A percentile compares a stretch with the other conserved stretches of the same genome.
phyloP scores from a whole-genome alignment of 371 early-diverging fungal genomes.

The Paraphysoderma sedebokerense region DNA sequence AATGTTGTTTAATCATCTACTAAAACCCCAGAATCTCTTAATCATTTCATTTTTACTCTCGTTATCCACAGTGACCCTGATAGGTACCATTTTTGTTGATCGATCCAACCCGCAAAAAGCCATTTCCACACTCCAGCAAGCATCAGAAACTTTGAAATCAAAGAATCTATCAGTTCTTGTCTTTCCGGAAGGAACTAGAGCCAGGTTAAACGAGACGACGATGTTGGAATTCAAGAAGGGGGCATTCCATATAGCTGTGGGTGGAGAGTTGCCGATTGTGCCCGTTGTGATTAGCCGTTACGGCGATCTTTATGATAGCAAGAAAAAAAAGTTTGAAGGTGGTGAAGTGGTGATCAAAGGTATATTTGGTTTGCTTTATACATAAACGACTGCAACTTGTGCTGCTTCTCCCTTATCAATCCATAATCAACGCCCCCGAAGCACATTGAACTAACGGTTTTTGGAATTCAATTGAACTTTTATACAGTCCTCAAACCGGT shows the following conservation, averaged over 20 bases:
- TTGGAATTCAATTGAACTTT: no score
- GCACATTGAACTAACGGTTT: no score
- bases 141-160: conserved; percentile 48
- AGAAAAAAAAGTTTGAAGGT: conserved; percentile 33
- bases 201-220: conserved; percentile 42
- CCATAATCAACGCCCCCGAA: no score
- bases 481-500: no score
- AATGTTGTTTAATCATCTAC: neutral
- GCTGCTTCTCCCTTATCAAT: no score
- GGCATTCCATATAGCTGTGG: conserved; percentile 78
- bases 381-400: no score
- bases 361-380: conserved; percentile 6
- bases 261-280: conserved; percentile 71
- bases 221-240: conserved; percentile 87
- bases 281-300: conserved; percentile 76
- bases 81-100: conserved; percentile 71
- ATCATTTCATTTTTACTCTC: neutral
- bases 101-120: conserved; percentile 65
- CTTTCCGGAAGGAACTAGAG: conserved; percentile 90
- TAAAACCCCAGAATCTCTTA: neutral
- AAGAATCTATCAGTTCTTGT: conserved; percentile 57
- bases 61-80: conserved; percentile 36
- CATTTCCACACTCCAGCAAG: conserved; percentile 55
- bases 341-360: conserved; percentile 58
- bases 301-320: conserved; percentile 45